Percentiles rank a stretch among this genome's conserved stretches.
Conservation (phyloP, 2,329 filamentous ascomycete genomes). For the Truncatella angustata region DNA sequence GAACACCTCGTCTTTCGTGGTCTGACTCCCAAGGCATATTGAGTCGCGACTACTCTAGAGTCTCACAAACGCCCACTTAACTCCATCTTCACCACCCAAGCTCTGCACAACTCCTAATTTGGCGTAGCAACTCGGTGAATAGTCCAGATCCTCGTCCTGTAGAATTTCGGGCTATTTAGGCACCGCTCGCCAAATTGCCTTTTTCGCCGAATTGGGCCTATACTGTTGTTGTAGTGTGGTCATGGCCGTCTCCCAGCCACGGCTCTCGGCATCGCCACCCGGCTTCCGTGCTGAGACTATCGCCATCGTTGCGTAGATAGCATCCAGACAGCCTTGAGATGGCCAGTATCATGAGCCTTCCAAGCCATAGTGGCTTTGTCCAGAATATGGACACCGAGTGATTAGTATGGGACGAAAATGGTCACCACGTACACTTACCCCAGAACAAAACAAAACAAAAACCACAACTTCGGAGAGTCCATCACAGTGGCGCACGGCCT, state of each 20-base stretch:
- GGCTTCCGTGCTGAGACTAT: no score
- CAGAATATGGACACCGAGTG: no score
- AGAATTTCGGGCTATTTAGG: not conserved
- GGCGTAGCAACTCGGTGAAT: not conserved
- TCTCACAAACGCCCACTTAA: slow-evolving; percentile 2
- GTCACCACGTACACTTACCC: not conserved
- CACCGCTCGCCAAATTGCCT: not conserved
- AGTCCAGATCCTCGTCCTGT: not conserved
- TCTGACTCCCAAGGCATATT: no score
- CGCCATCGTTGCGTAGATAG: no score
- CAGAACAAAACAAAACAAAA: not conserved
- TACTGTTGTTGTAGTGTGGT: slow-evolving; percentile 9
- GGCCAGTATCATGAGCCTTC: not conserved
- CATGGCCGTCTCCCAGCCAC: not conserved
- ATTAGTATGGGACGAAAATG: not conserved
- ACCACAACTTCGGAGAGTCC: not conserved
- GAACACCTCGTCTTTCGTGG: no score
- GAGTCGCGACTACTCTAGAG: not conserved
- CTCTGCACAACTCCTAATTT: slow-evolving; percentile 4
- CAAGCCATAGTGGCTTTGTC: not conserved
- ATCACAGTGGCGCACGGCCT: not conserved
- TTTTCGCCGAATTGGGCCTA: not conserved
- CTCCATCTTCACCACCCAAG: not conserved
- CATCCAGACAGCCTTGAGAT: not conserved
- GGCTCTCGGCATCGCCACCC: not conserved